Percentiles rank a stretch among this genome's conserved stretches.
phyloP scores from a whole-genome alignment of 306 rosid species.

The Arachis hypogaea region DNA sequence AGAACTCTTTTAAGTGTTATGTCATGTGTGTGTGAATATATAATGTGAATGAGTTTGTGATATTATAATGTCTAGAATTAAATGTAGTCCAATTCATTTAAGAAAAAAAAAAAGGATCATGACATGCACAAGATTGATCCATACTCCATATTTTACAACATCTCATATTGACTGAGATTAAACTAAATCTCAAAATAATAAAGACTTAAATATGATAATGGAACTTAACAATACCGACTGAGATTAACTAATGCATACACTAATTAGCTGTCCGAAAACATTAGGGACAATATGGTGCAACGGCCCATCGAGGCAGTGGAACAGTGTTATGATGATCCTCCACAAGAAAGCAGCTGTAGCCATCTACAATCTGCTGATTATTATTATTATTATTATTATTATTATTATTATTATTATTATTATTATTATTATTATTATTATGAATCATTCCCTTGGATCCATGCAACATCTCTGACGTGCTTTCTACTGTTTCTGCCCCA shows the following conservation, averaged over 20 bases:
- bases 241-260: background rate
- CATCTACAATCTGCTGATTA: slow-evolving; percentile 43
- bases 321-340: slow-evolving; percentile 64
- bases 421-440: background rate
- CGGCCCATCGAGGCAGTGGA: slow-evolving; percentile 57
- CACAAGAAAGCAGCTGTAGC: slow-evolving; percentile 47
- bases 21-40: too few relatives aligned
- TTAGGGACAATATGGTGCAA: slow-evolving; percentile 57
- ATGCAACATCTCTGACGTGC: slow-evolving; percentile 46
- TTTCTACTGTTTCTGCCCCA: slow-evolving; percentile 68
- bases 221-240: background rate
- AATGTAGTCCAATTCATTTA: too few relatives aligned
- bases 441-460: slow-evolving; percentile 44
- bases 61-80: too few relatives aligned
- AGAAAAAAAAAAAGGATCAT: background rate
- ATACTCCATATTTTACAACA: background rate
- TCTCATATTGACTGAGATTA: background rate
- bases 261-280: background rate
- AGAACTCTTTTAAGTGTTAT: too few relatives aligned
- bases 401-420: slow-evolving; percentile 29
- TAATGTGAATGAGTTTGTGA: too few relatives aligned
- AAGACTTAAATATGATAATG: background rate
- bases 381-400: slow-evolving; percentile 6
- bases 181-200: background rate
- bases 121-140: background rate